Evolutionary conservation across 2,329 filamentous ascomycete species (phyloP), one percentile per base, ranked within the genome.

Genomic region (Pseudocercospora eumusae): DNA sequence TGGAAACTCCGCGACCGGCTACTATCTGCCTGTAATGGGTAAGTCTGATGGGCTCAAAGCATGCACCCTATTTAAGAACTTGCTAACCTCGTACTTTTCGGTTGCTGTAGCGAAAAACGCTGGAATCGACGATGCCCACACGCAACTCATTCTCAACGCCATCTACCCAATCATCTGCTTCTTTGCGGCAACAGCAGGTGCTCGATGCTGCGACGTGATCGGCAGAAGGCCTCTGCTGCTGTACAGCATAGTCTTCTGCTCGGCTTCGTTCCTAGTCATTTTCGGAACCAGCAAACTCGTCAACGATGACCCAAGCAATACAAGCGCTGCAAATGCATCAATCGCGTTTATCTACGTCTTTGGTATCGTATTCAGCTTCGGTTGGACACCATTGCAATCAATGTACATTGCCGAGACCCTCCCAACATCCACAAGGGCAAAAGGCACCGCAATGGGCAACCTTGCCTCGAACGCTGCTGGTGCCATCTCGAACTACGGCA

Each of bases 261-360:
- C 74, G 52, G 74, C 75, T 70, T 63, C 76, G 36, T 66, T 76
- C 49, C 68, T 69, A 3, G 72, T 74, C 60, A 69, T 76, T 5
- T 59, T 67, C 25, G 73, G 73, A 6, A 72, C 65, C 18, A 70
- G 75, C 9, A 65, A 71, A 55, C 57, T 69, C 18, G 75, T 74
- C 66, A 31, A 73, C 49, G 33, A 3, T 45, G 64, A 3, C 11
- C n/a, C 36, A 54, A 70, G 40, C 71, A 74, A 54, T 68, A 50
- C 42, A 15, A 21, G 33, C 42, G 50, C 74, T 7, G 75, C 56
- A 8, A 57, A 76, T 56, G 74, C 73, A 27, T 72, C 70, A 7
- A 76, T 77, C 25, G 74, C 74, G 9, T 73, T 70, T 23, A 75
- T 77, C 56, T 77, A 76, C 61, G 68, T 75, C 52, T 77, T 77